Evolutionary conservation across 2,329 filamentous ascomycete genomes (phyloP).

Genomic region (Boeremia lycopersici): DNA sequence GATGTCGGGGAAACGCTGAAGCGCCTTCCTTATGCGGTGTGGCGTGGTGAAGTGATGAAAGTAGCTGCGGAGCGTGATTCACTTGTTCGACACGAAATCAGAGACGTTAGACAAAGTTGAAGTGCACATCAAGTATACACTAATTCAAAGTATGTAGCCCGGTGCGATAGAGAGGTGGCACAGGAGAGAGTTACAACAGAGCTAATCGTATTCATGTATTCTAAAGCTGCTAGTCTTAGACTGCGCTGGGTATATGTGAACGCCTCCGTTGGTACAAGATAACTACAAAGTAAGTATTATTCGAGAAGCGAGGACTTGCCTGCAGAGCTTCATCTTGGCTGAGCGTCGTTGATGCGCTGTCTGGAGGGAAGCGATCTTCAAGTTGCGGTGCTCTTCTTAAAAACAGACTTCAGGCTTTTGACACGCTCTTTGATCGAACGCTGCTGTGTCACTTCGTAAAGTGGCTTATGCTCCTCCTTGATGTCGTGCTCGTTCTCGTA

Average conservation of each 20-base stretch:
- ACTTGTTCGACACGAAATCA: neutral
- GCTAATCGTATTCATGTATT: neutral
- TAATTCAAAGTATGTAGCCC: neutral
- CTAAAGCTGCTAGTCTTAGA: slow-evolving; percentile 2
- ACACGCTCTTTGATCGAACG: slow-evolving; percentile 44
- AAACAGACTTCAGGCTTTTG: slow-evolving; percentile 32
- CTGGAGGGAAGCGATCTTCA: neutral
- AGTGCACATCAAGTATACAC: neutral
- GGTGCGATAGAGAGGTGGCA: neutral
- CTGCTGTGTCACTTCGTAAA: slow-evolving; percentile 43
- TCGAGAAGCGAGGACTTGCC: neutral
- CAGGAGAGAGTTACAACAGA: neutral
- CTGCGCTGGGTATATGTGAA: slow-evolving; percentile 9
- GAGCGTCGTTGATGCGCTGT: neutral
- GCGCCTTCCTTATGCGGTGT: too few relatives aligned
- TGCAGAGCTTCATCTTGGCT: neutral
- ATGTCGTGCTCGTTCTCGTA: slow-evolving; percentile 51
- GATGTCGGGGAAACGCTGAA: too few relatives aligned
- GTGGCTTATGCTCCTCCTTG: slow-evolving; percentile 48
- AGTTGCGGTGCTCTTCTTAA: slow-evolving; percentile 23
- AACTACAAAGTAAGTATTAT: slow-evolving; percentile 8
- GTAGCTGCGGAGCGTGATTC: neutral
- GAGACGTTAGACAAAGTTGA: too few relatives aligned
- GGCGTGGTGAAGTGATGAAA: too few relatives aligned
- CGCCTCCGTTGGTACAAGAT: neutral